Evolutionary conservation across 2,329 filamentous ascomycete species (phyloP), one percentile per base, ranked within the genome.

Genomic region (Hymenoscyphus scutula): DNA sequence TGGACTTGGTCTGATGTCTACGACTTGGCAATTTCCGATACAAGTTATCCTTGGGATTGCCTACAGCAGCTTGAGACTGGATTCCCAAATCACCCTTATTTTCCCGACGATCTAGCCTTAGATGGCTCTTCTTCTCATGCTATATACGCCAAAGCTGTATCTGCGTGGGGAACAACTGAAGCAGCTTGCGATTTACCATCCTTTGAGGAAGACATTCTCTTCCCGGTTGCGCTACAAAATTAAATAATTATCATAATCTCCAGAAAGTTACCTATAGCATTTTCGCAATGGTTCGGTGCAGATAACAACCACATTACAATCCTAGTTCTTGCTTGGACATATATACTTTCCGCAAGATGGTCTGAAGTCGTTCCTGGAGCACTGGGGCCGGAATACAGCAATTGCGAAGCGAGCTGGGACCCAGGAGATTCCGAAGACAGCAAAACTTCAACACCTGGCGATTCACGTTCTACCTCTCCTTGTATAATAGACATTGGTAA

Each of bases 291-390:
- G 48, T 54, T 59, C 30, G 38, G 27, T 54, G 64, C 64, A 19
- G 63, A 68, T 15, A 38, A 67, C 27, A 53, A 65, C 38, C 66
- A 69, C 59, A 66, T 67, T 58, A 60, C 68, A 51, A 30, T 73
- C 17, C 67, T 74, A 7, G 62, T 73, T 58, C 65, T 72, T 56
- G 69, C 71, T 17, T 73, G 72, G 70, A 65, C 71, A 7, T 73
- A 75, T 55, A 68, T 73, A 29, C 71, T 75, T 45, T 72, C 73
- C 23, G 70, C 73, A 38, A 62, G 69, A 64, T 75, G 71, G 71
- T 70, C 71, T 5, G 71, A 74, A 62, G 61, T 74, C 56, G 70
- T 75, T 45, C 69, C 71, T 19, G 68, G 64, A 37, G 69, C 68
- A 25, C 55, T 54, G 62, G 62, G 61, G 0, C 64, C 65, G 51